Evolutionary conservation across 768 basidiomycete species (phyloP), one percentile per base, ranked within the genome.

Genomic region (Pholiota conissans): DNA sequence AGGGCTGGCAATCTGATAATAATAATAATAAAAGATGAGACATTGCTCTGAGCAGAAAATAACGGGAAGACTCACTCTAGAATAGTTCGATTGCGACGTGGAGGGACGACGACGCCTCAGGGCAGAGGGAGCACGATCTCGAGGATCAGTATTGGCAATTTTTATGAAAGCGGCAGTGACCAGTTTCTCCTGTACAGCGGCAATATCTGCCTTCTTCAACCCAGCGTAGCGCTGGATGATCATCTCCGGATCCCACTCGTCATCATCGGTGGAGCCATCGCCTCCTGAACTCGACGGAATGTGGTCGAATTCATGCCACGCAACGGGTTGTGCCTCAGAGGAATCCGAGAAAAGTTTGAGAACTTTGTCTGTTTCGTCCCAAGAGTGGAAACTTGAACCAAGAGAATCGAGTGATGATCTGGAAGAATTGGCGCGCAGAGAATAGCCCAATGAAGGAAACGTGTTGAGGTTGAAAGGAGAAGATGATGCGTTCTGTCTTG

Each of bases 371-470:
- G 81, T 81, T 27, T 86, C 84, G 55, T 91, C 89, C 81, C 81
- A 86, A 3, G 91, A 91, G 67, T 93, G 91, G 69, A 90, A 93
- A 70, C 92, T 93, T 2, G 92, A 94, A 14, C 92, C 90, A 32
- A 79, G 80, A 9, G 91, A 92, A 57, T 86, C 89, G 20, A 93
- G 73, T 5, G 92, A 93, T 13, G 90, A 89, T 27, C 86, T 81
- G 27, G 91, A 93, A 6, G 89, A 89, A 60, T 86, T 92, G 14
- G 80, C 81, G 16, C 89, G 72, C 3, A 89, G 86, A 34, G 87
- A 85, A 52, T 93, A 80, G n/a, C 87, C 75, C 50, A 88, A 79
- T 1, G 82, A 80, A 53, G 84, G 81, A 32, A 81, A 81, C 32
- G 81, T 70, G 45, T 75, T 76, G 27, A 82, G 74, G 47, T 79